A percentile compares a stretch with the other conserved stretches of the same genome.
phyloP scores from a whole-genome alignment of 2,329 filamentous ascomycete genomes.

The Ceratocystis papillata region DNA sequence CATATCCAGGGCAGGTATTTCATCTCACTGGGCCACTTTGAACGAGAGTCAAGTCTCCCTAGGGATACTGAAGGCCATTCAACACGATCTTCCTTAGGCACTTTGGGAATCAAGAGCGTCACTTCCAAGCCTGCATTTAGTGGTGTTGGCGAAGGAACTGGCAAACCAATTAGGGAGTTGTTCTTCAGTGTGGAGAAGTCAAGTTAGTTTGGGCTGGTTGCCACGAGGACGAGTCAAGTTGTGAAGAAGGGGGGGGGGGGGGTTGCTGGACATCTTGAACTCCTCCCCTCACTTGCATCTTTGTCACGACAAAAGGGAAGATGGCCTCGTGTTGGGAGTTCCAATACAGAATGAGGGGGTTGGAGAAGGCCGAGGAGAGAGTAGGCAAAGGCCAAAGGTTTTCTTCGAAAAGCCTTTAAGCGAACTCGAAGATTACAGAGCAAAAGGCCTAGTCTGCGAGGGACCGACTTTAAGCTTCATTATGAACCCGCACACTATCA shows the following conservation, averaged over 20 bases:
- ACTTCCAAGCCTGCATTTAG: neutral
- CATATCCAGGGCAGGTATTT: neutral
- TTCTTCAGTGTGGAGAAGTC: neutral
- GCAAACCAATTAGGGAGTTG: no score
- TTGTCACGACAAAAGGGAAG: neutral
- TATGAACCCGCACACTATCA: conserved; percentile 1
- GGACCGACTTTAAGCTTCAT: conserved; percentile 9
- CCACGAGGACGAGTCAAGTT: neutral
- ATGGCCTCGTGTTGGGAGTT: neutral
- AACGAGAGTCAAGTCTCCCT: neutral
- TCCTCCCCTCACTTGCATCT: neutral
- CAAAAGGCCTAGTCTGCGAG: neutral
- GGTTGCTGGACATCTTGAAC: neutral
- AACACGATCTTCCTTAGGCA: neutral
- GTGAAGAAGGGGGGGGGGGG: neutral
- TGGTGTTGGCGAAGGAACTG: neutral
- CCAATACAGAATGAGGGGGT: neutral
- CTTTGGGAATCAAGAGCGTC: neutral
- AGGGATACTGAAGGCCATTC: neutral
- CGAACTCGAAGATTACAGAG: neutral
- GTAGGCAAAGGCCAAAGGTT: neutral
- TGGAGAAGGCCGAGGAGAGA: neutral
- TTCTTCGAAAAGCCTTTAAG: neutral
- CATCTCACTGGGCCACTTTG: neutral
- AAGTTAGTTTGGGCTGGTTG: neutral